These are phyloP conservation scores for Ophiostoma pallidulum DNA, from an alignment of 2,329 filamentous ascomycete species.

Conservation along the genomic window DNA sequence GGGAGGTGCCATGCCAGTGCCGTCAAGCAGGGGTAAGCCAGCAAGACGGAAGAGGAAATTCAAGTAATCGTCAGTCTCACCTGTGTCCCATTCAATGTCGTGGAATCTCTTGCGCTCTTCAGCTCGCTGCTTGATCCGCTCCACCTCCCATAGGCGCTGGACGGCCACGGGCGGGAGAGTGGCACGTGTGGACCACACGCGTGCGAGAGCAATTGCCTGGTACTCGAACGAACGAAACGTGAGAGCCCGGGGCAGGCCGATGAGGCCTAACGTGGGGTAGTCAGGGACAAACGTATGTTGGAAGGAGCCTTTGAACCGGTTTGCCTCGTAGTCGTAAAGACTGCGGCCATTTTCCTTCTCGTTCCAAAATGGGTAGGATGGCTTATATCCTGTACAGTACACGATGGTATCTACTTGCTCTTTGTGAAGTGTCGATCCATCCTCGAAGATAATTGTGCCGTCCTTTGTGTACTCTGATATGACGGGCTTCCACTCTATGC, in stretches of 20 bases:
- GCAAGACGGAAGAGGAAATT: constrained; percentile 37
- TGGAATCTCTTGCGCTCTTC: constrained; percentile 37
- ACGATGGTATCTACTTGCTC: constrained; percentile 62
- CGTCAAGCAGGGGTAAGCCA: constrained; percentile 37
- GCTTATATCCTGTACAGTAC: constrained; percentile 86
- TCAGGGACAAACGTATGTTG: constrained; percentile 42
- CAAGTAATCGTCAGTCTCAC: constrained; percentile 41
- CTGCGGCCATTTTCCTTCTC: constrained; percentile 31
- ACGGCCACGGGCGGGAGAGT: constrained; percentile 30
- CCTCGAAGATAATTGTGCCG: constrained; percentile 36
- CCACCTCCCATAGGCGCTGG: constrained; percentile 38
- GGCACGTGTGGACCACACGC: constrained; percentile 28
- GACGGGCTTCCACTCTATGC: constrained; percentile 51
- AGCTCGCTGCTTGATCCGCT: constrained; percentile 25
- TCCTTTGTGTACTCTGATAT: constrained; percentile 38
- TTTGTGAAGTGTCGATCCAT: constrained; percentile 46
- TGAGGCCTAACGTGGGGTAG: constrained; percentile 37
- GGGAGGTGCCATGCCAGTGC: constrained; percentile 38
- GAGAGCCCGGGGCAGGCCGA: constrained; percentile 40
- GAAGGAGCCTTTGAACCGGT: constrained; percentile 36
- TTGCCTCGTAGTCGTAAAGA: constrained; percentile 40
- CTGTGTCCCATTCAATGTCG: constrained; percentile 42
- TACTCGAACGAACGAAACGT: constrained; percentile 31
- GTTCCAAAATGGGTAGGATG: constrained; percentile 69
- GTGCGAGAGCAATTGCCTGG: constrained; percentile 29